These are phyloP conservation scores for Fraxinus xanthoxyloides DNA, from an alignment of 305 asterid genomes.

Conservation along the genomic window DNA sequence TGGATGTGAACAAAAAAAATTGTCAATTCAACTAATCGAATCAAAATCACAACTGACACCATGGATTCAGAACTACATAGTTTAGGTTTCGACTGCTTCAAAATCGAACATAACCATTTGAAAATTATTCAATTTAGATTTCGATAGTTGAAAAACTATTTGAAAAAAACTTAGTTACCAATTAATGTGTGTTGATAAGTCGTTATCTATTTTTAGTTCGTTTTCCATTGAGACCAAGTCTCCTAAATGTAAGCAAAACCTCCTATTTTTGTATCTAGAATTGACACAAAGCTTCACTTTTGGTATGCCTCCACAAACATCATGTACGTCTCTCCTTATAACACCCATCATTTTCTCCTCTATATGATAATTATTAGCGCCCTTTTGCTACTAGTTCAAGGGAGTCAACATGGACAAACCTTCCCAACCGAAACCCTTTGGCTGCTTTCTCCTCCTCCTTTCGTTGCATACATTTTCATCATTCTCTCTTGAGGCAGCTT, in stretches of 20 bases:
- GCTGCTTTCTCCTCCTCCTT: constrained; percentile 30
- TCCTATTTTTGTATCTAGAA: constrained; percentile 30
- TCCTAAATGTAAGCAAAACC: constrained; percentile 27
- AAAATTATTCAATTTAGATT: background rate
- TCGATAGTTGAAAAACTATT: background rate
- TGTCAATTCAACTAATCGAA: background rate
- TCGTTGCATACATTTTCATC: constrained; percentile 13
- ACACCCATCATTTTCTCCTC: constrained; percentile 10
- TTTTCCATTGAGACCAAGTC: background rate
- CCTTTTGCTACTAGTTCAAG: constrained; percentile 31
- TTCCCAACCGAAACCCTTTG: constrained; percentile 26
- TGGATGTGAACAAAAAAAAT: background rate
- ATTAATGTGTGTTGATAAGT: background rate
- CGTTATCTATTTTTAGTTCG: constrained; percentile 13
- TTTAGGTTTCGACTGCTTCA: background rate
- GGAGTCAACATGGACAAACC: constrained; percentile 23
- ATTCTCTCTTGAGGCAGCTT: constrained; percentile 9
- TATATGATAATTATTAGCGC: constrained; percentile 17
- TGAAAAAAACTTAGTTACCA: background rate
- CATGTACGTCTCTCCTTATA: background rate
- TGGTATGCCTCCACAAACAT: background rate
- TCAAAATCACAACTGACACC: background rate
- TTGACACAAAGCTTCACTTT: constrained; percentile 20
- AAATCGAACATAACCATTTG: background rate
- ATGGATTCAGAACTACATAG: too few relatives aligned